Percentiles rank a stretch among this genome's conserved stretches.
Conservation (phyloP, 2,329 filamentous ascomycete genomes). For the Arachnomyces sp. region DNA sequence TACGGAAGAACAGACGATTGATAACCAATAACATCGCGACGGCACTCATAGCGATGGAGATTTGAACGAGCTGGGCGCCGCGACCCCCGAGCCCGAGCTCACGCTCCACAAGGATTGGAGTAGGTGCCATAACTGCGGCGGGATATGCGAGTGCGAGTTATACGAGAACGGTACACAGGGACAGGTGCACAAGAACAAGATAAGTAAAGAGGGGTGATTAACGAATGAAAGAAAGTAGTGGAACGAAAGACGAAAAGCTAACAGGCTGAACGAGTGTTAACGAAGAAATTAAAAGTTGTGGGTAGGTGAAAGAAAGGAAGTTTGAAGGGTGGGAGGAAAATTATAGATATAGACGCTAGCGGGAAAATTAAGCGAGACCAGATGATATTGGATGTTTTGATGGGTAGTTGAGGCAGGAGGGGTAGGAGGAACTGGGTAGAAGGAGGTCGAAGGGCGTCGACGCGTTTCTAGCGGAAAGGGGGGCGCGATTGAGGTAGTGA, state of each 20-base stretch:
- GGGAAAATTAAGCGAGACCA: too few species aligned
- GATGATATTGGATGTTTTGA: too few species aligned
- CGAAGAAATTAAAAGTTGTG: slow-evolving; percentile 12
- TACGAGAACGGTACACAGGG: neutral
- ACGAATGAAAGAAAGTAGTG: slow-evolving; percentile 22
- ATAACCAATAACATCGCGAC: slow-evolving; percentile 17
- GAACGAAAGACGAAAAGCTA: slow-evolving; percentile 16
- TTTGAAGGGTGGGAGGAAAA: neutral
- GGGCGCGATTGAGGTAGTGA: too few species aligned
- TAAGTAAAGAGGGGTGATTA: slow-evolving; percentile 25
- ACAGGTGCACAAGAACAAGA: slow-evolving; percentile 17
- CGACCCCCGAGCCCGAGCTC: slow-evolving; percentile 13
- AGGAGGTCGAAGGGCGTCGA: too few species aligned
- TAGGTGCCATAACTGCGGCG: slow-evolving; percentile 3
- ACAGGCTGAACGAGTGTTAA: slow-evolving; percentile 11
- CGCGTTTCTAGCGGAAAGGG: too few species aligned
- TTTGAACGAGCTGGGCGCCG: slow-evolving; percentile 15
- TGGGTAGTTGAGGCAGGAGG: too few species aligned
- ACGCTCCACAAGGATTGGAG: slow-evolving; percentile 6
- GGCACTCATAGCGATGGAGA: slow-evolving; percentile 17
- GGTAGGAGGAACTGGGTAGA: too few species aligned
- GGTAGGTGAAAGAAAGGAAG: slow-evolving; percentile 1
- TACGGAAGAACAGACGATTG: slow-evolving; percentile 19
- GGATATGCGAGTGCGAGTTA: neutral
- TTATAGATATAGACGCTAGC: too few species aligned